A percentile compares a stretch with the other conserved stretches of the same genome.
phyloP scores from a whole-genome alignment of 1,139 yeast species.

The Ogataea hybrid region DNA sequence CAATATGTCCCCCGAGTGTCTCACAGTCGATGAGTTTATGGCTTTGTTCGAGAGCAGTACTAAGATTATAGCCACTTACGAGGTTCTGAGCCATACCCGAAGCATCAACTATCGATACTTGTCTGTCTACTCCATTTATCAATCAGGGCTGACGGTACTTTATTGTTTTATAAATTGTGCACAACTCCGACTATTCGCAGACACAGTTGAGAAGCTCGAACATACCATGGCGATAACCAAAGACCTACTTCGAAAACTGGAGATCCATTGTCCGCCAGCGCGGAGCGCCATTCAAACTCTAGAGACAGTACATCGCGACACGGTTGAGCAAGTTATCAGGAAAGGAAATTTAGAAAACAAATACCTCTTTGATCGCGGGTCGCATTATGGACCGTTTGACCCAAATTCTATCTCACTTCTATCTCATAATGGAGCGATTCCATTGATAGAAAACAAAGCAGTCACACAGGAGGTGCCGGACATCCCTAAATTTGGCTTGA shows the following conservation, averaged over 20 bases:
- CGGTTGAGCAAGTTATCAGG: background rate
- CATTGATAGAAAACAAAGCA: conserved; percentile 2
- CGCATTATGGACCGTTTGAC: background rate
- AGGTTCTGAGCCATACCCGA: conserved; percentile 5
- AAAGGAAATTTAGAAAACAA: no score
- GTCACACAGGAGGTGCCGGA: background rate
- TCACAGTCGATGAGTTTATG: conserved; percentile 10
- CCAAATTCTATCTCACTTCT: conserved; percentile 1
- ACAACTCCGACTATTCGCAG: conserved; percentile 8
- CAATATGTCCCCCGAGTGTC: conserved; percentile 1
- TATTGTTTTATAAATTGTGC: conserved; percentile 20
- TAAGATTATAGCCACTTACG: conserved; percentile 14
- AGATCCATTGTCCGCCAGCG: conserved; percentile 22
- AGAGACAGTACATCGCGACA: conserved; percentile 3
- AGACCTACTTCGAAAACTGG: conserved; percentile 8
- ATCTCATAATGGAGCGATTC: conserved; percentile 9
- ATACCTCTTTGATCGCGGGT: no score
- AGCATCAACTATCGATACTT: conserved; percentile 22
- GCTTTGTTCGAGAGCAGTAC: conserved; percentile 15
- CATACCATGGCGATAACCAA: conserved; percentile 9
- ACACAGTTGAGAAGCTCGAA: conserved; percentile 5
- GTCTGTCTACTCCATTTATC: conserved; percentile 22
- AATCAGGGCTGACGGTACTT: conserved; percentile 19
- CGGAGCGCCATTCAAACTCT: no score
- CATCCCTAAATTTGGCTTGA: no score